Evolutionary conservation across 768 basidiomycete genomes (phyloP), one percentile per base, ranked within the genome.

Genomic region (Neoboletus brunneissimus): DNA sequence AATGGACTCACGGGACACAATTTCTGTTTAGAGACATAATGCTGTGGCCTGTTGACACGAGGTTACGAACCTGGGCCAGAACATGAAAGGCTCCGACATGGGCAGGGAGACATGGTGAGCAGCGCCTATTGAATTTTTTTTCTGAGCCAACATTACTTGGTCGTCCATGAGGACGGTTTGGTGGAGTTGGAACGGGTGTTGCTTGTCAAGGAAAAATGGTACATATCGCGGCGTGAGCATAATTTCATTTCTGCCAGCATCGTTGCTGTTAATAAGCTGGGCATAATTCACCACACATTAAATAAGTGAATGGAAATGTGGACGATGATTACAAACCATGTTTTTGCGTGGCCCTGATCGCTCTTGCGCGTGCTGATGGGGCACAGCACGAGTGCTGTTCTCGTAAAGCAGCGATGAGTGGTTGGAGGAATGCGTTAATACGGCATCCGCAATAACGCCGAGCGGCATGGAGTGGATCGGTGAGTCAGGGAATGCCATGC

Each of bases 41-140:
- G 64, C 61, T 58, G 64, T 68, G 59, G 54, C 18, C 23, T 40
- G 35, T 32, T 47, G 64, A 56, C 61, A 68, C 57, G 65, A 57
- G 57, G 45, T 25, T 48, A 57, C 54, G 59, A 65, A 55, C 57
- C 52, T 57, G 37, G 53, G 25, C 47, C 23, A 10, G 31, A 29
- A 35, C 22, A 22, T 35, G 43, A 54, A 56, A 51, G 43, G 32
- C 52, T 41, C 51, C 49, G 45, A 35, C 22, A 40, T n/a, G 43
- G 29, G 41, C n/a, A 35, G 8, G 32, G 11, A 35, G 32, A 22
- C 43, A 7, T 23, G 27, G 58, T 48, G 11, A 25, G 31, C 29
- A n/a, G 57, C 13, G 23, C 20, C 27, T 22, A 27, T 4, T 6
- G 12, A 11, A n/a, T n/a, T 23, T 29, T 32, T 51, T 50, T 20